phyloP scores from a whole-genome alignment of 2,329 filamentous ascomycete genomes.

The Diaporthe ampelina region DNA sequence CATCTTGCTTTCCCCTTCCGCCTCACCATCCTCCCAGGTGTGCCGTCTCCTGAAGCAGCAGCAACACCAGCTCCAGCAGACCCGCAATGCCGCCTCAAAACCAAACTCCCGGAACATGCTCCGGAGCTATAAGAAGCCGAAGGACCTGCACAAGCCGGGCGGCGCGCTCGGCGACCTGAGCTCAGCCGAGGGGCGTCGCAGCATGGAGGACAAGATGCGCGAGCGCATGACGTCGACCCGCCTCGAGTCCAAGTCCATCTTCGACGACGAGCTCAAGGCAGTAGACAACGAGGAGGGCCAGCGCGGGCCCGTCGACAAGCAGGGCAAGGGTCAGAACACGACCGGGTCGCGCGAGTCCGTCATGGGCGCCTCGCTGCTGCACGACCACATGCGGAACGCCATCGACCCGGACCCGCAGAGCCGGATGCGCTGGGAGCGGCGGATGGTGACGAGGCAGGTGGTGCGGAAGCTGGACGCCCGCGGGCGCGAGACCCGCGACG shows the following conservation, averaged over 20 bases:
- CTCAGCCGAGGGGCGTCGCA: constrained; percentile 51
- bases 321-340: constrained; percentile 55
- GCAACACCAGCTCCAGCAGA: constrained; percentile 21
- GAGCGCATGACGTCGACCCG: constrained; percentile 60
- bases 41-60: constrained; percentile 30
- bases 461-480: constrained; percentile 75
- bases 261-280: constrained; percentile 69
- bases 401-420: constrained; percentile 82
- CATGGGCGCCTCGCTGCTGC: constrained; percentile 54
- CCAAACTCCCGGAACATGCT: constrained; percentile 52
- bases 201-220: constrained; percentile 59
- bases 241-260: constrained; percentile 68
- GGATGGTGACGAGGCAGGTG: constrained; percentile 85
- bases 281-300: constrained; percentile 44
- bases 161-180: constrained; percentile 43
- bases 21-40: constrained; percentile 11
- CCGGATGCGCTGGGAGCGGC: constrained; percentile 83
- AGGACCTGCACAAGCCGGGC: constrained; percentile 42
- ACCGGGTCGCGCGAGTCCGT: constrained; percentile 44
- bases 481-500: constrained; percentile 65
- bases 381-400: constrained; percentile 70
- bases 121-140: constrained; percentile 48
- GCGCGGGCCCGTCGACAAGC: constrained; percentile 39
- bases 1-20: constrained; percentile 35
- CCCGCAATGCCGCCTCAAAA: constrained; percentile 31